Percentiles rank a stretch among this genome's conserved stretches.
Evolutionary conservation across 164 flowering plant genomes (phyloP).

Genomic region (Hamamelis virginiana): DNA sequence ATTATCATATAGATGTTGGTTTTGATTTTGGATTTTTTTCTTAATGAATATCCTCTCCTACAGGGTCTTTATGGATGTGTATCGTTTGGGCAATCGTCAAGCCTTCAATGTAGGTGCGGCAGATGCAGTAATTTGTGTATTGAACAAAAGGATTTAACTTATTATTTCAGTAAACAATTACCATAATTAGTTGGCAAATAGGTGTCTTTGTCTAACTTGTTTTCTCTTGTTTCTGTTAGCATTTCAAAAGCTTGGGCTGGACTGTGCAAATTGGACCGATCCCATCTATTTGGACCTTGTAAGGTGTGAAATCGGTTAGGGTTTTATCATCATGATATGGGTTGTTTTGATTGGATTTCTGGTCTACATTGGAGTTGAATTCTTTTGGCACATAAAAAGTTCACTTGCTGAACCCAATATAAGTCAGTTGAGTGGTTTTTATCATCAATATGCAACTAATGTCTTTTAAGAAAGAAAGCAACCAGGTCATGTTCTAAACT

Average conservation of each 20-base stretch:
- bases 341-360: background rate
- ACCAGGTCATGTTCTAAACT: background rate
- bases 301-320: slow-evolving; percentile 47
- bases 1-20: too few relatives aligned
- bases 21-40: slow-evolving; percentile 1
- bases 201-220: background rate
- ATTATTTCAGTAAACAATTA: background rate
- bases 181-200: background rate
- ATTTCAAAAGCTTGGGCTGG: slow-evolving; percentile 84
- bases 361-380: background rate
- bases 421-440: background rate
- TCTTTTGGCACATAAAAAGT: too few relatives aligned
- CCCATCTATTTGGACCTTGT: slow-evolving; percentile 84
- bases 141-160: background rate
- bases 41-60: slow-evolving; percentile 12
- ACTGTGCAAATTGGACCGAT: slow-evolving; percentile 93
- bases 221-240: slow-evolving; percentile 41
- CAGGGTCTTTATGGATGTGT: slow-evolving; percentile 84
- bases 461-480: background rate
- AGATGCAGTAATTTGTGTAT: background rate
- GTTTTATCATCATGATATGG: background rate
- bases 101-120: slow-evolving; percentile 80
- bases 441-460: background rate
- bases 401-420: background rate
- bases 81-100: slow-evolving; percentile 66